Percentiles rank a stretch among this genome's conserved stretches.
These are phyloP conservation scores for Gynochthodes officinalis DNA, from an alignment of 257 asterid genomes.

Conservation along the genomic window DNA sequence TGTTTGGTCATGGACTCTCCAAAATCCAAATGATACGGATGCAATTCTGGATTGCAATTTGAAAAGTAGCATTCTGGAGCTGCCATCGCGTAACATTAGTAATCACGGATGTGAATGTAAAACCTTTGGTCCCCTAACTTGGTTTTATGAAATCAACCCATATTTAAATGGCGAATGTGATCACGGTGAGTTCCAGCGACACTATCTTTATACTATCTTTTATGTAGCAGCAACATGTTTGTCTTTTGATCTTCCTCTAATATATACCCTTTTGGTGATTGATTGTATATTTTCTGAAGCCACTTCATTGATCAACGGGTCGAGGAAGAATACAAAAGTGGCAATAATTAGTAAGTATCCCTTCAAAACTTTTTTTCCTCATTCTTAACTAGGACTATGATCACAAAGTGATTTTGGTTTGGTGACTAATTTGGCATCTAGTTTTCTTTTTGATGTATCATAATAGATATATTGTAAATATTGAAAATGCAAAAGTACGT, in stretches of 20 bases:
- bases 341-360: slow-evolving; percentile 6
- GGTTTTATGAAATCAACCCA: slow-evolving; percentile 3
- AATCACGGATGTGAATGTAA: neutral
- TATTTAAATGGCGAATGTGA: neutral
- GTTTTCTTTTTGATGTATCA: no score
- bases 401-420: no score
- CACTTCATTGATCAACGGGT: neutral
- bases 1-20: slow-evolving; percentile 21
- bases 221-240: no score
- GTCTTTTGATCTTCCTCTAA: no score
- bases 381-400: neutral
- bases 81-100: neutral
- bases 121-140: neutral
- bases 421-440: no score
- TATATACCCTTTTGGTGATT: neutral
- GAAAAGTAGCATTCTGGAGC: neutral
- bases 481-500: no score
- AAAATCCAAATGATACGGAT: neutral
- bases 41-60: neutral
- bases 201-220: neutral
- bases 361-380: neutral
- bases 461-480: no score
- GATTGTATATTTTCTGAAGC: neutral
- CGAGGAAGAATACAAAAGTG: neutral
- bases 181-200: neutral